Base-by-base conservation (phyloP, 192 early-diverging fungal species). In the Coemansia sp. region DNA sequence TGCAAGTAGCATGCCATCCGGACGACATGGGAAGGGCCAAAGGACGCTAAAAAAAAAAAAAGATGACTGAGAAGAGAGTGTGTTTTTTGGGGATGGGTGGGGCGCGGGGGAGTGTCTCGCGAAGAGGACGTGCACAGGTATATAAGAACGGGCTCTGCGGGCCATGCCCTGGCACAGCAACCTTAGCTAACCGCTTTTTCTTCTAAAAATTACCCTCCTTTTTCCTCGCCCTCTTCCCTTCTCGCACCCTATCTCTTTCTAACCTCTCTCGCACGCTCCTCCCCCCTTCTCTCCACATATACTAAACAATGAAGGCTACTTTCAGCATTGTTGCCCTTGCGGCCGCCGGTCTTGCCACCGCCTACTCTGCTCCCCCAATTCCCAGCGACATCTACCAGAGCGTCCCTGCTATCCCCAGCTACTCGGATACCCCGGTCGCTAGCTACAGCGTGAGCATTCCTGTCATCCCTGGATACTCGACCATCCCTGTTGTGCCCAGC, bases 281-380 rank as follows among this genome's bases (percentile, higher is more conserved):
- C 37, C 37, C 6, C 37, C 5, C 37, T 11, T 11, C 37, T 38
- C 10, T 53, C 27, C 15, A 31, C 49, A 25, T 10, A 29, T 53
- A 53, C 27, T 31, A 31, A 46, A 63, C 62, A 67, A 77, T 77
- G 76, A 58, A 67, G 62, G 71, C 68, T 59, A 72, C 76, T 60
- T 62, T 77, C 37, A 57, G 76, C 65, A 59, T 77, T 62, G 76
- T 70, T 29, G 76, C 76, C 38, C 46, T 77, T 39, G 76, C 76
- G 42, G 38, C 76, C 32, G 76, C 76, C 24, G 68, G 46, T 45
- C 36, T 71, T 51, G 76, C 76, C 51, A 29, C 65, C 49, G 60
- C 46, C 41, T 62, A 66, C 65, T 8, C 24, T 2, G 39, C 70
- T 25, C 59, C 15, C 17, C 58, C 70, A n/a, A n/a, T n/a, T 9